Conservation (phyloP, 345 rosid species). For the Bruguiera sexangula region DNA sequence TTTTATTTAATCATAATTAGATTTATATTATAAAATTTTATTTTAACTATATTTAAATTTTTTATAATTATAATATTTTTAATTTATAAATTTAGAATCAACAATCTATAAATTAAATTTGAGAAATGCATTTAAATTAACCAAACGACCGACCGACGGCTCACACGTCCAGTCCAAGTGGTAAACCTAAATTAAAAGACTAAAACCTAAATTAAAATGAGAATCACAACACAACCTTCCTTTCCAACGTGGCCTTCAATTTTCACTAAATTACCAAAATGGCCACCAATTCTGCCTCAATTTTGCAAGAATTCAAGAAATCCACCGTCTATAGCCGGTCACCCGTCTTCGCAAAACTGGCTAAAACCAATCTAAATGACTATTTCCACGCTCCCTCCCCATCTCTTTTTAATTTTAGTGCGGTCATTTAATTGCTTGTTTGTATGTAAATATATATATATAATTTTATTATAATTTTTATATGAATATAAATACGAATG, state of each 20-base stretch:
- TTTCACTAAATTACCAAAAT: constrained; percentile 8
- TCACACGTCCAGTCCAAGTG: neutral
- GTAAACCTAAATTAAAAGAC: neutral
- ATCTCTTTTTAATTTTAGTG: too few species aligned
- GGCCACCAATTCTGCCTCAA: constrained; percentile 19
- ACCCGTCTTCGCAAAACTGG: constrained; percentile 35
- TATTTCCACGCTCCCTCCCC: constrained; percentile 5
- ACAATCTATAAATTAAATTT: too few species aligned
- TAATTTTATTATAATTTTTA: too few species aligned
- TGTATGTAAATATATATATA: too few species aligned
- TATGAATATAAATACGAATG: too few species aligned
- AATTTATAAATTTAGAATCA: too few species aligned
- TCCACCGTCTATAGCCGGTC: constrained; percentile 53
- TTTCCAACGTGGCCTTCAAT: neutral
- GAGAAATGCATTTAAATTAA: neutral
- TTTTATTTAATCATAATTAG: too few species aligned
- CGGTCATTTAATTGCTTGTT: too few species aligned
- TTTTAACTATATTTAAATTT: too few species aligned
- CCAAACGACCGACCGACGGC: neutral
- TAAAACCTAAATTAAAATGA: neutral
- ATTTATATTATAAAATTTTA: too few species aligned
- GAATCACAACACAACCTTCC: too few species aligned
- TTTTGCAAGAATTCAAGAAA: neutral
- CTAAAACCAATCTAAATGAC: constrained; percentile 33
- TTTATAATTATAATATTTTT: too few species aligned